A percentile compares a stretch with the other conserved stretches of the same genome.
Evolutionary conservation across 2,329 filamentous ascomycete genomes (phyloP).

Genomic region (Fusarium tupiense): DNA sequence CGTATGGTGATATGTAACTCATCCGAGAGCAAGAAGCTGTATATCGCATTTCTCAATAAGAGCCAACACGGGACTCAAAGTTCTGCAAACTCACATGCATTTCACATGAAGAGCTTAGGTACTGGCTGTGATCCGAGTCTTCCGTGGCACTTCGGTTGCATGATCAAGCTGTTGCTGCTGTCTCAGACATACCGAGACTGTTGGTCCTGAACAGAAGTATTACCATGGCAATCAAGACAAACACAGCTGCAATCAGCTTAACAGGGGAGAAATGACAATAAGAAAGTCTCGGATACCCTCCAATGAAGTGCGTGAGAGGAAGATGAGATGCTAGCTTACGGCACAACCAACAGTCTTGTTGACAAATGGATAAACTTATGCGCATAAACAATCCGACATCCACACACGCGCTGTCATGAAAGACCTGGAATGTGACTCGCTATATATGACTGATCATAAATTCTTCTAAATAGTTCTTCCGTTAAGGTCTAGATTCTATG

Average conservation of each 20-base stretch:
- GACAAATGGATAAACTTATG: too few species aligned
- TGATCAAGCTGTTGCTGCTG: neutral
- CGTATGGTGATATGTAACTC: too few species aligned
- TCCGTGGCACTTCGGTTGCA: neutral
- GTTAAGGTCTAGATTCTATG: neutral
- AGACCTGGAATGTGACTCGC: neutral
- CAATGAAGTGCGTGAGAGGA: accelerated
- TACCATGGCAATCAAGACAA: neutral
- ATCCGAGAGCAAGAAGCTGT: too few species aligned
- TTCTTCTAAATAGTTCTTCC: neutral
- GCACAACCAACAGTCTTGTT: neutral
- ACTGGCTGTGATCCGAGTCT: neutral
- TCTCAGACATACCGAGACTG: neutral
- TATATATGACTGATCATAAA: neutral
- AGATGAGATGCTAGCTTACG: neutral
- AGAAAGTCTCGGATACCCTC: neutral
- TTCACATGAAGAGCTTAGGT: neutral
- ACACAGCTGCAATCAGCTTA: neutral
- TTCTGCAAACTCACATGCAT: neutral
- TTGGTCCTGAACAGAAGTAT: neutral
- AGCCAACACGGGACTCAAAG: accelerated
- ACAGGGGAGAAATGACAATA: too few species aligned
- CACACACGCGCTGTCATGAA: neutral
- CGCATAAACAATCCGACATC: neutral
- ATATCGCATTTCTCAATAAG: neutral